Percentiles rank a stretch among this genome's conserved stretches.
Evolutionary conservation across 257 asterid genomes (phyloP).

Genomic region (Jacaranda mimosifolia): DNA sequence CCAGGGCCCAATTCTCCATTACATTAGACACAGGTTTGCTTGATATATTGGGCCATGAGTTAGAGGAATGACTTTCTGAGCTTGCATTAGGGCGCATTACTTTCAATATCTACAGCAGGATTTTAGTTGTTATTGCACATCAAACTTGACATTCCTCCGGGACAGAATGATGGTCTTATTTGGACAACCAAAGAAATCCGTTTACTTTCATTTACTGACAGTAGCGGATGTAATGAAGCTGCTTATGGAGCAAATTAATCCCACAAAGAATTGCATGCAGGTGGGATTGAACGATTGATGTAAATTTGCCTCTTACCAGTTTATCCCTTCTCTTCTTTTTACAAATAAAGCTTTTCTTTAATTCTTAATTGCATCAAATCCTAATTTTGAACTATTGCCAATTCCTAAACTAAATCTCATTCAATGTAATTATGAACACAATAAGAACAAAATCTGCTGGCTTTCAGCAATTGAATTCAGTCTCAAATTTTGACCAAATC

Average conservation of each 20-base stretch:
- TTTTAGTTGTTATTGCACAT: too few species aligned
- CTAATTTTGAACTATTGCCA: neutral
- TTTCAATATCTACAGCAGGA: too few species aligned
- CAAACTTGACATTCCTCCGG: too few species aligned
- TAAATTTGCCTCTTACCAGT: neutral
- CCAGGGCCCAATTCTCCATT: too few species aligned
- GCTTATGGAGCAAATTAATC: neutral
- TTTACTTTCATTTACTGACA: neutral
- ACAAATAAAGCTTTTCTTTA: neutral
- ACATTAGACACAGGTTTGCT: too few species aligned
- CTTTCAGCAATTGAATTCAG: constrained; percentile 3
- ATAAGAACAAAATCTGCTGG: neutral
- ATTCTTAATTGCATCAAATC: neutral
- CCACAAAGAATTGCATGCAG: neutral
- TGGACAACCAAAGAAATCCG: neutral
- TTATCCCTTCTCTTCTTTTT: neutral
- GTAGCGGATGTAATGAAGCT: neutral
- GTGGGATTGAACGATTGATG: neutral
- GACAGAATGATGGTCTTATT: too few species aligned
- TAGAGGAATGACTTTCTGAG: too few species aligned
- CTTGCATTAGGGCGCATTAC: too few species aligned
- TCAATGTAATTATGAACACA: neutral
- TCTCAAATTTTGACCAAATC: neutral
- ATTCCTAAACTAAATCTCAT: neutral
- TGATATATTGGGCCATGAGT: too few species aligned